Evolutionary conservation across 805 yeast species (phyloP).

Genomic region (Yamadazyma tumulicola): DNA sequence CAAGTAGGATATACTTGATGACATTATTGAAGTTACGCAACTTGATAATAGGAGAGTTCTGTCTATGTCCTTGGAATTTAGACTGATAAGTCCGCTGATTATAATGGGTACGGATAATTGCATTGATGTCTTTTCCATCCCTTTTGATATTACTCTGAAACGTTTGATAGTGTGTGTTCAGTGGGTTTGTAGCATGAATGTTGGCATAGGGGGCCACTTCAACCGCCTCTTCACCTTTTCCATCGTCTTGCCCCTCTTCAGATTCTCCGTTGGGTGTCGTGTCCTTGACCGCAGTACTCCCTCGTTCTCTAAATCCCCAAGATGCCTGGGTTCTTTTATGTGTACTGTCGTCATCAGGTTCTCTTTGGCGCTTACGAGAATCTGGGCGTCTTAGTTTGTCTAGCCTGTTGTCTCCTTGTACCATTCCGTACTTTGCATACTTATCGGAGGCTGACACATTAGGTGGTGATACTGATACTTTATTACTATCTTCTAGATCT

Average conservation of each 20-base stretch:
- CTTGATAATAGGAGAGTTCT: conserved; percentile 78
- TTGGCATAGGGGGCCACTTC: conserved; percentile 14
- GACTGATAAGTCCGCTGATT: conserved; percentile 77
- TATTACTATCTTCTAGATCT: neutral
- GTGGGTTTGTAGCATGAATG: conserved; percentile 21
- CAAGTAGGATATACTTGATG: conserved; percentile 80
- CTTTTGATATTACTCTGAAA: conserved; percentile 35
- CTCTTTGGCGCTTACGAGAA: conserved; percentile 1
- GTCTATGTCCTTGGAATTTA: conserved; percentile 55
- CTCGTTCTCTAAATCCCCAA: neutral
- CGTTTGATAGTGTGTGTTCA: conserved; percentile 26
- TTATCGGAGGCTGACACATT: conserved; percentile 1
- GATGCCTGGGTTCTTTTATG: neutral
- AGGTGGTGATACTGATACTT: neutral
- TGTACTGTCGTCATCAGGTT: neutral
- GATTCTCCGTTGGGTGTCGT: neutral
- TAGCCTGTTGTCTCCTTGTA: conserved; percentile 4
- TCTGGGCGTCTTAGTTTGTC: conserved; percentile 3
- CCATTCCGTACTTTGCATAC: conserved; percentile 5
- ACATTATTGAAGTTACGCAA: conserved; percentile 88
- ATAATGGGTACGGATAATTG: conserved; percentile 77
- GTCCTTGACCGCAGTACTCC: no score
- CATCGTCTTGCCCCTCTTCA: conserved; percentile 1
- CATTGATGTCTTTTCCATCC: conserved; percentile 48
- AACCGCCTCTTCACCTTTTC: conserved; percentile 2